Base-by-base conservation (phyloP, 1,284 basidiomycete genomes). In the Rhodotorula sp. region DNA sequence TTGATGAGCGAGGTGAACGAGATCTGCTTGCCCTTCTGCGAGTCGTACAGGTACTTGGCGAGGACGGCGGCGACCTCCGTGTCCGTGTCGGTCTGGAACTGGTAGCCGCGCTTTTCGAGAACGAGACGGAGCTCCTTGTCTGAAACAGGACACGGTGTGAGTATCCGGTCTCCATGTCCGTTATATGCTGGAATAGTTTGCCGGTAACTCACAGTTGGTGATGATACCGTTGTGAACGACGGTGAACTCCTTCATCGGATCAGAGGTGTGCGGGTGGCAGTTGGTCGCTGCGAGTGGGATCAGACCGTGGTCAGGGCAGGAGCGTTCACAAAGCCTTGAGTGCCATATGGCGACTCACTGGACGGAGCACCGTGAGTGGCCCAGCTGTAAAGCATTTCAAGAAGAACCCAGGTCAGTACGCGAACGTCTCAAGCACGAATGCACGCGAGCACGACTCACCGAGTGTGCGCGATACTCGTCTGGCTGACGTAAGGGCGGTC, bases 171-270 rank as follows among this genome's bases (percentile, higher is more conserved):
- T 60, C 23, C 23, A 26, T 12, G n/a, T 5, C 1, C 15, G 0
- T 15, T 0, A 16, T 20, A 3, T 20, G 20, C 2, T 0, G 0
- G 16, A 20, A 3, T 12, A 2, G 31, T 43, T 16, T 5, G 23
- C 15, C 15, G 1, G n/a, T 86, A 89, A 86, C 70, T 20, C n/a
- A 75, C 68, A 71, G 67, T 98, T 98, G 83, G 97, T 99, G 79
- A 99, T 96, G 82, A 99, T 99, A 82, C 97, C 97, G 80, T 99
- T 99, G 87, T 99, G 97, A 58, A 99, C 95, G 78, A 99, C 86
- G 71, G 89, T 88, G 84, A 99, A 99, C 80, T 98, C 94, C 76
- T 85, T 85, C 67, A 76, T 87, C 49, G 87, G 85, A 81, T 97
- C 94, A 52, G 91, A 92, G 78, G 90, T 90, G 81, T 98, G 89